A percentile compares a stretch with the other conserved stretches of the same genome.
These are phyloP conservation scores for Nicotiana tomentosiformis DNA, from an alignment of 257 asterid genomes.

Conservation along the genomic window DNA sequence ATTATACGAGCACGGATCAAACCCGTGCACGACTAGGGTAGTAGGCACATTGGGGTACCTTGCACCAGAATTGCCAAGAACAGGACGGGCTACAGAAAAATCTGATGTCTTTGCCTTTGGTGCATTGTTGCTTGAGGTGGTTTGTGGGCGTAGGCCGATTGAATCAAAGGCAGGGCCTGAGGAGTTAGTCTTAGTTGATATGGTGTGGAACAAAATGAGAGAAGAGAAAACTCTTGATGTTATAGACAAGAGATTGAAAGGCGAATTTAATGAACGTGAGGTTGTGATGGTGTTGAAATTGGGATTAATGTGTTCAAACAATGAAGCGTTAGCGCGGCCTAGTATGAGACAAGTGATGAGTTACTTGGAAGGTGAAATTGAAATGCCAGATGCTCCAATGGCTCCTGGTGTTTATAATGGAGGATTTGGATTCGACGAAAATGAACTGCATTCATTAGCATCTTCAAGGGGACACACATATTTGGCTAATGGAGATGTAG, in stretches of 20 bases:
- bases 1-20: constrained; percentile 48
- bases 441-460: constrained; percentile 41
- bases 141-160: constrained; percentile 24
- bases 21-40: constrained; percentile 53
- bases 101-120: constrained; percentile 62
- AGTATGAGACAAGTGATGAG: constrained; percentile 14
- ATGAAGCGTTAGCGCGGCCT: constrained; percentile 1
- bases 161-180: constrained; percentile 6
- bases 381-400: constrained; percentile 26
- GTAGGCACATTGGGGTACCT: constrained; percentile 68
- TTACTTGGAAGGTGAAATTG: constrained; percentile 14
- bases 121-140: constrained; percentile 40
- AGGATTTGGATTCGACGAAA: constrained; percentile 29
- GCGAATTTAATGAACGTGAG: constrained; percentile 2
- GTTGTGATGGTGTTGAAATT: constrained; percentile 12
- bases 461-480: constrained; percentile 26
- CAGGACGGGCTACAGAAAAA: constrained; percentile 47
- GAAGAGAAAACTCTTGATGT: constrained; percentile 12
- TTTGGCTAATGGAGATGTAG: constrained; percentile 16
- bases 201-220: constrained; percentile 14
- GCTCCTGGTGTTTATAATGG: constrained; percentile 29
- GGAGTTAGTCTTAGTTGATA: constrained; percentile 16
- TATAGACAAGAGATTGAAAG: constrained; percentile 11
- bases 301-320: constrained; percentile 16
- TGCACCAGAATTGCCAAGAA: constrained; percentile 56